Conservation (phyloP, 2,329 filamentous ascomycete species). For the Dothiorella sarmentorum region DNA sequence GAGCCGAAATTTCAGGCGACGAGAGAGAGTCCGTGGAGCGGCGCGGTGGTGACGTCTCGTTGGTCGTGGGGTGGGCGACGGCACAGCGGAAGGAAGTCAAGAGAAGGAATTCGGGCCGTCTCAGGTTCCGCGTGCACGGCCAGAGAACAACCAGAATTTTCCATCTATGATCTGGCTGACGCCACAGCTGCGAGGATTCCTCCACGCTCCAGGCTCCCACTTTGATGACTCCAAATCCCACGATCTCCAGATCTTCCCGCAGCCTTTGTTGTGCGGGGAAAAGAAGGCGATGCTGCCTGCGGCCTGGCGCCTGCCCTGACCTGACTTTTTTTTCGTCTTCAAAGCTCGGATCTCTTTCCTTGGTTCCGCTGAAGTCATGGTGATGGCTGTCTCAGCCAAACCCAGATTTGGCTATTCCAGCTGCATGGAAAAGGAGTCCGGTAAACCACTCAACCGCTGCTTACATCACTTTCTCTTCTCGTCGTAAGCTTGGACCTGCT, state of each 20-base stretch:
- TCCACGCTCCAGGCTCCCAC: slow-evolving; percentile 19
- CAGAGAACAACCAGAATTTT: slow-evolving; percentile 5
- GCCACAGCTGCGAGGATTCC: no score
- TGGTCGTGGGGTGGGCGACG: background rate
- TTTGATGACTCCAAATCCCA: background rate
- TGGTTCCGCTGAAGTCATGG: background rate
- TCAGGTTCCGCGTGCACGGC: background rate
- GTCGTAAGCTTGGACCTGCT: background rate
- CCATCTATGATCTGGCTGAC: no score
- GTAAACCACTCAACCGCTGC: background rate
- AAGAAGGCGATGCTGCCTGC: no score
- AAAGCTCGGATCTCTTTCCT: background rate
- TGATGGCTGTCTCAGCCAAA: slow-evolving; percentile 1
- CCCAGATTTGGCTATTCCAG: background rate
- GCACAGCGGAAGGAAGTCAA: no score
- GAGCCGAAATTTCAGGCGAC: background rate
- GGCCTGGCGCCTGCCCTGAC: background rate
- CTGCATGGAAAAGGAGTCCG: slow-evolving; percentile 3
- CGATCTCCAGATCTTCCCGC: slow-evolving; percentile 1
- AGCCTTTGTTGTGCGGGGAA: background rate
- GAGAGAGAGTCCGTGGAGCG: background rate
- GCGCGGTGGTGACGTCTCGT: background rate
- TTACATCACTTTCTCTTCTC: background rate
- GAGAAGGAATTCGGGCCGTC: slow-evolving; percentile 9
- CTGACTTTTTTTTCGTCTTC: background rate